Conservation (phyloP, 2,329 filamentous ascomycete genomes). For the Grosmannia serpens region DNA sequence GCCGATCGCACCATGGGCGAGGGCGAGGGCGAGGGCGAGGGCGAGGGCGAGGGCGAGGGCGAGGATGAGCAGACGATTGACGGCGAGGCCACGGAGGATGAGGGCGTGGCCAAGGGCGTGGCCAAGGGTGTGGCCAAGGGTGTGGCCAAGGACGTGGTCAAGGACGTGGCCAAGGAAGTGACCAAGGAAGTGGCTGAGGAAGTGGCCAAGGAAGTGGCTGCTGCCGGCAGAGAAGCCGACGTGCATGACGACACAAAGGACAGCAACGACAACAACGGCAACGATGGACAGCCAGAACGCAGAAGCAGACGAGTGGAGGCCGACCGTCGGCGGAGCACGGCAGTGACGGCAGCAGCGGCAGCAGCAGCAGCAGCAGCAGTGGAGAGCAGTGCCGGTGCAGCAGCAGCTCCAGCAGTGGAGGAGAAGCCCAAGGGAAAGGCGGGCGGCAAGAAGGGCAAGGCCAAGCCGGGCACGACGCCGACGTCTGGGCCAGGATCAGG, state of each 20-base stretch:
- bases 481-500: constrained; percentile 5
- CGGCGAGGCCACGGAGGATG: neutral
- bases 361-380: neutral
- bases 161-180: constrained; percentile 3
- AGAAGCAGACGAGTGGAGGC: neutral
- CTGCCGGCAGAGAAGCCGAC: constrained; percentile 2
- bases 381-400: no score
- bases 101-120: constrained; percentile 1
- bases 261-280: neutral
- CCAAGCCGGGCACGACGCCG: neutral
- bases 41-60: constrained; percentile 2
- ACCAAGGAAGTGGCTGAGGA: constrained; percentile 7
- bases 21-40: neutral
- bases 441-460: neutral
- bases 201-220: neutral
- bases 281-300: neutral
- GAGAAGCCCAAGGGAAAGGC: neutral
- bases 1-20: constrained; percentile 7
- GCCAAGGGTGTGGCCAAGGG: constrained; percentile 5
- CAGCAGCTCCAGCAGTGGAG: neutral
- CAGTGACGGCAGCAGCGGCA: neutral
- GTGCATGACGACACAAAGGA: neutral
- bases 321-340: neutral
- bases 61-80: constrained; percentile 9
- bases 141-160: neutral